Evolutionary conservation across 2,329 filamentous ascomycete species (phyloP).

Genomic region (Penicillium sp.): DNA sequence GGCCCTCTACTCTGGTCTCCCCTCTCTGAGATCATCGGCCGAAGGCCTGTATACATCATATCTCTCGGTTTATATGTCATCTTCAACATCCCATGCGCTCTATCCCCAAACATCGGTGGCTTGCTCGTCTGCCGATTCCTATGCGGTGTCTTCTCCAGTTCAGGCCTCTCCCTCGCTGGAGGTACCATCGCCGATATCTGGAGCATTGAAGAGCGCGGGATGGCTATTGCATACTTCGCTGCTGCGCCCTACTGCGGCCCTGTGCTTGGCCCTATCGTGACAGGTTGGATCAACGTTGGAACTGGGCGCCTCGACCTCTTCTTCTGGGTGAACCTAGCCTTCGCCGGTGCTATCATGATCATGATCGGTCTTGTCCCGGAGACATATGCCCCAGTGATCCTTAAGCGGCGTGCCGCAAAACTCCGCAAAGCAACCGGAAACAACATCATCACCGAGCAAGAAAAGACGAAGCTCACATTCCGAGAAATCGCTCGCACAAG

Average conservation of each 20-base stretch:
- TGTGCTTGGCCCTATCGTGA: constrained; percentile 68
- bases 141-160: constrained; percentile 32
- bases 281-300: constrained; percentile 62
- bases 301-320: constrained; percentile 31
- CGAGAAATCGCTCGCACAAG: constrained; percentile 59
- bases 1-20: constrained; percentile 33
- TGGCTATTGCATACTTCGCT: constrained; percentile 77
- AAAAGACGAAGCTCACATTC: constrained; percentile 24
- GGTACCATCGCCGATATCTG: constrained; percentile 59
- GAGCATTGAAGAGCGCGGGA: constrained; percentile 72
- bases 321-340: constrained; percentile 35
- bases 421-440: constrained; percentile 36
- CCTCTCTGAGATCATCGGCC: constrained; percentile 32
- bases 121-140: constrained; percentile 30
- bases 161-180: constrained; percentile 28
- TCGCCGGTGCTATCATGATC: constrained; percentile 25
- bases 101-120: constrained; percentile 31
- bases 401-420: constrained; percentile 32
- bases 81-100: constrained; percentile 37
- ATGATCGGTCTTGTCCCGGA: constrained; percentile 31
- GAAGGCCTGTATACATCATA: constrained; percentile 34
- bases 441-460: constrained; percentile 34
- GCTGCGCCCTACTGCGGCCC: constrained; percentile 77
- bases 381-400: constrained; percentile 35
- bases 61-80: constrained; percentile 32